phyloP scores from a whole-genome alignment of 345 rosid genomes.

The Eucalyptus coolabah region DNA sequence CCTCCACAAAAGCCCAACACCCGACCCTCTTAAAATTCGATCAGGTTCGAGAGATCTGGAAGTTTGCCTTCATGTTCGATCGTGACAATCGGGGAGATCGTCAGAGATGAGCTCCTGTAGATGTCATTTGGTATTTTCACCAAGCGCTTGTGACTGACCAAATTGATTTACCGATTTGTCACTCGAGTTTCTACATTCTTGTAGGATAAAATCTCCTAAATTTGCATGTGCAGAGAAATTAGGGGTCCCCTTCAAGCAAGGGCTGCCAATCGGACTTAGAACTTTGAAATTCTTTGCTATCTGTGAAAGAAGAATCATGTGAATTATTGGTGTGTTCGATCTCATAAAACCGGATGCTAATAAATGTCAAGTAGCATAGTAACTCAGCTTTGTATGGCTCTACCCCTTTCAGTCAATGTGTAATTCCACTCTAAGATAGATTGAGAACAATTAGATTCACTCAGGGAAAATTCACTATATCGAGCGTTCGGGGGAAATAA shows the following conservation, averaged over 20 bases:
- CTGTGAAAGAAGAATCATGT: too few species aligned
- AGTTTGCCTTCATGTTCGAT: neutral
- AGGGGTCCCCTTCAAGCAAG: neutral
- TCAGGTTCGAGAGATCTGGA: neutral
- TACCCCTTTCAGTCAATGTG: too few species aligned
- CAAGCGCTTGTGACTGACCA: neutral
- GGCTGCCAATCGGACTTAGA: neutral
- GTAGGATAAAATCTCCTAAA: neutral
- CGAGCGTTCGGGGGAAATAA: neutral
- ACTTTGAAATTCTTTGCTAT: too few species aligned
- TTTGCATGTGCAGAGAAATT: neutral
- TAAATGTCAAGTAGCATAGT: neutral
- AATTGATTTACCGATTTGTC: neutral
- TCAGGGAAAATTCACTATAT: neutral
- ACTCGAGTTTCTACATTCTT: neutral
- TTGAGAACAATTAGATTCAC: neutral
- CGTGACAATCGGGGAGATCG: neutral
- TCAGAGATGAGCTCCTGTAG: neutral
- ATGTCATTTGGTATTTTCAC: neutral
- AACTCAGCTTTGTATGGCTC: neutral
- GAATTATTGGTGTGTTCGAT: too few species aligned
- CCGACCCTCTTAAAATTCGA: fast-evolving
- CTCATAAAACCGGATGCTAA: neutral
- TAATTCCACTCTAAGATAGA: neutral
- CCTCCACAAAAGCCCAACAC: neutral